These are phyloP conservation scores for Scutellaria minor DNA, from an alignment of 257 asterid genomes.

Conservation along the genomic window DNA sequence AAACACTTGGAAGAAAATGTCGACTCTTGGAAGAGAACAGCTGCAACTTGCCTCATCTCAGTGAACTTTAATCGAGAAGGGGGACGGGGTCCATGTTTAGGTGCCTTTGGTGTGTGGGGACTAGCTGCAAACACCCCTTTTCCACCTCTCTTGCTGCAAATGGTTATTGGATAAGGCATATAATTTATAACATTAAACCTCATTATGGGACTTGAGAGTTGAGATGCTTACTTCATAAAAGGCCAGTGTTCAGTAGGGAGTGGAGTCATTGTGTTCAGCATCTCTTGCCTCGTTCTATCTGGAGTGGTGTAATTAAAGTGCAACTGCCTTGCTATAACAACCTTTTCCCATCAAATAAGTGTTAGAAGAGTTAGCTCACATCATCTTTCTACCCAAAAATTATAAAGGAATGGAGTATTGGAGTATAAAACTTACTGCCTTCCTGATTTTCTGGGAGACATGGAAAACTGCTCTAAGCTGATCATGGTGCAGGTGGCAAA, in stretches of 20 bases:
- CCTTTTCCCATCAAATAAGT: conserved; percentile 47
- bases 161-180: background rate
- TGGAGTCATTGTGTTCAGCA: conserved; percentile 86
- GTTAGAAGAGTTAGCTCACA: background rate
- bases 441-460: conserved; percentile 86
- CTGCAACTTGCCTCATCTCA: conserved; percentile 88
- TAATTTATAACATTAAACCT: background rate
- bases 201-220: background rate
- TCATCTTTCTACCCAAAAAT: background rate
- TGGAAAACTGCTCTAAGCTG: conserved; percentile 92
- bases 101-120: conserved; percentile 94
- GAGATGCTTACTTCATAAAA: conserved; percentile 57
- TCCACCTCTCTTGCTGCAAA: conserved; percentile 67
- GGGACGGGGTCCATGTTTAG: conserved; percentile 87
- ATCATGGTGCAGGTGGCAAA: conserved; percentile 96
- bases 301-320: conserved; percentile 95
- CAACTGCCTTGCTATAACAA: conserved; percentile 77
- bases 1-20: conserved; percentile 61
- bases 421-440: conserved; percentile 68
- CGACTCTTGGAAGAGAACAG: conserved; percentile 85
- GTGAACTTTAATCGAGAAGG: conserved; percentile 75
- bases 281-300: conserved; percentile 84
- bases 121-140: conserved; percentile 49
- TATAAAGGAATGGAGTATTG: background rate
- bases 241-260: conserved; percentile 87